These are phyloP conservation scores for Penicillium parvum DNA, from an alignment of 495 filamentous ascomycete species.

Conservation along the genomic window DNA sequence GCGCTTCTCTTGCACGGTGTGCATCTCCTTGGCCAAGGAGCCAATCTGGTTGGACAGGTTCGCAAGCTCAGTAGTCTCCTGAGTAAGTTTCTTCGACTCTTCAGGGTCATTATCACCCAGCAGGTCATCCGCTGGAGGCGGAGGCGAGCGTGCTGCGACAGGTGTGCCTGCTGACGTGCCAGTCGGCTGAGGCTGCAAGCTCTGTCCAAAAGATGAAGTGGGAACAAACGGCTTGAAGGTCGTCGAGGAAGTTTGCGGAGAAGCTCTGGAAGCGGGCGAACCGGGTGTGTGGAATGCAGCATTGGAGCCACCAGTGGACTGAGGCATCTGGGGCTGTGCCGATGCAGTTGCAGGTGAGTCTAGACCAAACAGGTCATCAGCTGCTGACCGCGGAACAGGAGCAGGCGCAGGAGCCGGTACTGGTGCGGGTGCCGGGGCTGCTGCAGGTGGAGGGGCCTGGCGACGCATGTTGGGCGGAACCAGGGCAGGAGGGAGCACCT, in stretches of 20 bases:
- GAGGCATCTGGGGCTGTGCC: conserved; percentile 56
- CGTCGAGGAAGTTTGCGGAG: conserved; percentile 36
- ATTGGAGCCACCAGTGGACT: conserved; percentile 68
- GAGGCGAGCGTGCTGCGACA: conserved; percentile 41
- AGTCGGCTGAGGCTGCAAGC: conserved; percentile 70
- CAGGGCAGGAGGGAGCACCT: conserved; percentile 70
- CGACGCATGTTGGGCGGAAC: conserved; percentile 86
- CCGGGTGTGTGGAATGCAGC: conserved; percentile 35
- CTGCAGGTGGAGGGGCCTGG: conserved; percentile 46
- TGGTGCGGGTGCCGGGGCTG: conserved; percentile 37
- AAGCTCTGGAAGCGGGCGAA: conserved; percentile 36
- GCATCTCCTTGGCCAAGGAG: conserved; percentile 85
- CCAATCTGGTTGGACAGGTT: conserved; percentile 95
- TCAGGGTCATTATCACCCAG: conserved; percentile 91
- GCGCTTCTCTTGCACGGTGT: conserved; percentile 80
- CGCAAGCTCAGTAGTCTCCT: conserved; percentile 88
- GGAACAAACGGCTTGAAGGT: conserved; percentile 89
- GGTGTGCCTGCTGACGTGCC: conserved; percentile 56
- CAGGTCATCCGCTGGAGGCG: conserved; percentile 75
- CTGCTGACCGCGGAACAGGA: conserved; percentile 58
- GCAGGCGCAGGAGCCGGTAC: conserved; percentile 45
- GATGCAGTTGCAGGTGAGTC: conserved; percentile 57
- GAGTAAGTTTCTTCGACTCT: conserved; percentile 76
- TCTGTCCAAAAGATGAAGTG: conserved; percentile 84
- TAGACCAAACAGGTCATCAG: conserved; percentile 88